phyloP scores from a whole-genome alignment of 2,329 filamentous ascomycete genomes.

The Oidium heveae region DNA sequence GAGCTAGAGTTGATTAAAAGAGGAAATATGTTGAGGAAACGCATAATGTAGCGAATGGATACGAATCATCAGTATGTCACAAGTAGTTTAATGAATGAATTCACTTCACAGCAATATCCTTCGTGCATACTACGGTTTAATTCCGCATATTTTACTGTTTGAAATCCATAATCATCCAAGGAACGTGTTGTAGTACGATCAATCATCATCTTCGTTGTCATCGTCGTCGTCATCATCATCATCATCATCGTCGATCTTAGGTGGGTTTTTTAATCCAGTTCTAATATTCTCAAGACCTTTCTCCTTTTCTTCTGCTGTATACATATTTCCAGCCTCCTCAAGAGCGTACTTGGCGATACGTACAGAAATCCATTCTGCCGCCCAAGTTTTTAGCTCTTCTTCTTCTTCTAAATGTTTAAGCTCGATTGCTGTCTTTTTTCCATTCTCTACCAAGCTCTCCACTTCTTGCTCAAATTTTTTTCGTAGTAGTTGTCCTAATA shows the following conservation, averaged over 20 bases:
- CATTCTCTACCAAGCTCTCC: conserved; percentile 45
- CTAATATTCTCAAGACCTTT: conserved; percentile 41
- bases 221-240: conserved; percentile 19
- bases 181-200: too few relatives aligned
- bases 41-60: too few relatives aligned
- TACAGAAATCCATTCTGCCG: conserved; percentile 17
- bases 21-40: too few relatives aligned
- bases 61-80: too few relatives aligned
- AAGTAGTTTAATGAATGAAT: too few relatives aligned
- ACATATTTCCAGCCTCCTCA: conserved; percentile 34
- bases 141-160: too few relatives aligned
- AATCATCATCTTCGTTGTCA: conserved; percentile 25
- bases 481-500: conserved; percentile 45
- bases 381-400: conserved; percentile 27
- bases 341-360: conserved; percentile 19
- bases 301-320: conserved; percentile 44
- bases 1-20: too few relatives aligned
- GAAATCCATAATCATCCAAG: too few relatives aligned
- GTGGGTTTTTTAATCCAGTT: conserved; percentile 35
- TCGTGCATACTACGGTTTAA: too few relatives aligned
- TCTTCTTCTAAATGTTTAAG: conserved; percentile 20
- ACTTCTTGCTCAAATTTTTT: conserved; percentile 65
- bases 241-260: conserved; percentile 25
- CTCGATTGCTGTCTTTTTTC: conserved; percentile 19
- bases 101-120: too few relatives aligned